These are phyloP conservation scores for Ogataea zsoltii DNA, from an alignment of 805 yeast genomes.

Conservation along the genomic window DNA sequence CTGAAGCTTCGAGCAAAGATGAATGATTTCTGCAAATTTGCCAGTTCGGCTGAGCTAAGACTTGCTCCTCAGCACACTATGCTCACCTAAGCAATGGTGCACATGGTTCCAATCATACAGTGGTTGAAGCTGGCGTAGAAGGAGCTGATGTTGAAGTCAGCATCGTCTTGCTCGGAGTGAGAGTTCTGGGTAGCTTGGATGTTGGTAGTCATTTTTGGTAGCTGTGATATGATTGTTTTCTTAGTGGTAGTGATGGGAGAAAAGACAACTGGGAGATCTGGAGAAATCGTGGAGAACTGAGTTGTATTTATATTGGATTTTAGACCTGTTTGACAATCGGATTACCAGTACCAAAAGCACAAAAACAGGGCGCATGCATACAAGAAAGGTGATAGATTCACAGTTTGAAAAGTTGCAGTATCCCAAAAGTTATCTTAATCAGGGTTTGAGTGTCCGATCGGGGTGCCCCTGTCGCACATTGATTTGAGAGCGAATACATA, in stretches of 20 bases:
- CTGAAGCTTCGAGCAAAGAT: too few species aligned
- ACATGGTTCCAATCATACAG: conserved; percentile 3
- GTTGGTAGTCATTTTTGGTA: conserved; percentile 9
- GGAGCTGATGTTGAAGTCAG: conserved; percentile 15
- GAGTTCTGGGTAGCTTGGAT: conserved; percentile 15
- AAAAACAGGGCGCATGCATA: neutral
- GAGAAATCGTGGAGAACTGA: neutral
- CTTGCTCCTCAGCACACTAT: neutral
- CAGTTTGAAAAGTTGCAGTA: conserved; percentile 1
- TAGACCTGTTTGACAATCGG: conserved; percentile 2
- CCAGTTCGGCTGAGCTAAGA: neutral
- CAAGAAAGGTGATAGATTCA: neutral
- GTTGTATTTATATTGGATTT: conserved; percentile 3
- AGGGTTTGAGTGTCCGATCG: too few species aligned
- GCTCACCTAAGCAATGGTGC: conserved; percentile 12
- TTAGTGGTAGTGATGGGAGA: neutral
- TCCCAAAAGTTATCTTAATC: neutral
- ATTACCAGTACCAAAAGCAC: neutral
- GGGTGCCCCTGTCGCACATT: too few species aligned
- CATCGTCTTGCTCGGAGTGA: conserved; percentile 17
- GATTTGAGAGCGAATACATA: neutral
- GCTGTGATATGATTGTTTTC: neutral
- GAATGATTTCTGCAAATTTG: too few species aligned
- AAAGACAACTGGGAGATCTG: neutral
- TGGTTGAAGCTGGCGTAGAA: conserved; percentile 3